Evolutionary conservation across 2,329 filamentous ascomycete species (phyloP), one percentile per base, ranked within the genome.

Genomic region (Podosphaera fusca): DNA sequence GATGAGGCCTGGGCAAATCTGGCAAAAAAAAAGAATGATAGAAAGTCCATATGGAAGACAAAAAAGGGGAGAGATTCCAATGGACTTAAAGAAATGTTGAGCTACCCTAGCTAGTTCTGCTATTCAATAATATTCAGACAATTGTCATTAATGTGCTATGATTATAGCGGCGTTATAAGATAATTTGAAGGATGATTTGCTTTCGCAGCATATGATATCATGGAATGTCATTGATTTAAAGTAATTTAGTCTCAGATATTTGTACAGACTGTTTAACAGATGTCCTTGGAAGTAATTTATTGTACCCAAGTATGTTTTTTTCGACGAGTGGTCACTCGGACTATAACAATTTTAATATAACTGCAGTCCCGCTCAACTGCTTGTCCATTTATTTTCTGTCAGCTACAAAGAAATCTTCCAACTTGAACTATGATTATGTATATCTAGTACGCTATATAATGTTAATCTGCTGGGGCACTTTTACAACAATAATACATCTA

Each of bases 1-100:
- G 81, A 84, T 56, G 73, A 82, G 63, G 81, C 79, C 14, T 85
- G 81, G 81, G 80, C 78, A 60, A 78, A 80, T 35, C 82, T 85
- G 79, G 80, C 79, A 65, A 78, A 78, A 57, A 83, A 83, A 70
- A 73, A 79, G 58, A 79, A 83, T 58, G 78, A 82, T 72, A 84
- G 82, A 71, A 77, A 75, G 64, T 78, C 77, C n/a, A 61, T 77
- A 40, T 84, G 81, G 81, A 76, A 73, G 67, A 72, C 71, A 49
- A 84, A 81, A 70, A 82, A 81, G 59, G 64, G 64, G 49, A 82
- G 81, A 59, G 64, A 66, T 47, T 57, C 60, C 49, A 64, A 62
- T 59, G 66, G 64, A 31, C 53, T 67, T 33, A 63, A 64, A 57
- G 66, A 67, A 54, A 64, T 67, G 60, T 59, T 67, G 46, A 61